Base-by-base conservation (phyloP, 306 rosid genomes). In the Luffa aegyptiaca region DNA sequence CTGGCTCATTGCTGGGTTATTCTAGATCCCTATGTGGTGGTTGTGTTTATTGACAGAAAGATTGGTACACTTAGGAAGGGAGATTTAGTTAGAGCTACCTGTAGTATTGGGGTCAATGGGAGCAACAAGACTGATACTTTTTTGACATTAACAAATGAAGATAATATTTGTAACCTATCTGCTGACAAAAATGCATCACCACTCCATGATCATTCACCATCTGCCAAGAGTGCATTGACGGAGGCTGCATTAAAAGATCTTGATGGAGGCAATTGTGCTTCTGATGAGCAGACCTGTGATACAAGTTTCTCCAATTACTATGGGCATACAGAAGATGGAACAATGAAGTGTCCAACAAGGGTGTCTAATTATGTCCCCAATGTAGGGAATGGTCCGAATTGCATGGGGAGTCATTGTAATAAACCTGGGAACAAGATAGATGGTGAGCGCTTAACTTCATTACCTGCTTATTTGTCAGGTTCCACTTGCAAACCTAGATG, bases 1-100 rank as follows among this genome's bases (percentile, higher is more conserved):
- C 85, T 96, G 91, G 95, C 92, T 82, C 77, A 89, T 78, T 83
- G 75, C 45, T 96, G 99, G 99, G 87, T 81, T 87, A 82, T 90
- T 79, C 86, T 96, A 85, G 97, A 96, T 85, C 99, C 98, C 68
- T 96, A 88, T 83, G 97, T 96, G 70, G 79, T 79, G 31, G 90
- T 93, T 18, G 80, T 89, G 71, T 88, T 85, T 75, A 41, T 93
- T 83, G 84, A 87, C 72, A 89, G 92, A 86, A 93, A 96, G 94
- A 84, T 93, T 80, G 96, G 96, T 81, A 79, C 91, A 3, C 80
- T 96, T 89, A 91, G 87, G 88, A 96, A 77, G 91, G 99, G 99
- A 74, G 92, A 90, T 84, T 78, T 82, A 52, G 96, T 96, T 80
- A 90, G 89, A 86, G 92, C 88, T 65, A 64, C 87, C 63, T 45